A percentile compares a stretch with the other conserved stretches of the same genome.
Conservation (phyloP, 1,139 yeast species). For the Kodamaea sp. region DNA sequence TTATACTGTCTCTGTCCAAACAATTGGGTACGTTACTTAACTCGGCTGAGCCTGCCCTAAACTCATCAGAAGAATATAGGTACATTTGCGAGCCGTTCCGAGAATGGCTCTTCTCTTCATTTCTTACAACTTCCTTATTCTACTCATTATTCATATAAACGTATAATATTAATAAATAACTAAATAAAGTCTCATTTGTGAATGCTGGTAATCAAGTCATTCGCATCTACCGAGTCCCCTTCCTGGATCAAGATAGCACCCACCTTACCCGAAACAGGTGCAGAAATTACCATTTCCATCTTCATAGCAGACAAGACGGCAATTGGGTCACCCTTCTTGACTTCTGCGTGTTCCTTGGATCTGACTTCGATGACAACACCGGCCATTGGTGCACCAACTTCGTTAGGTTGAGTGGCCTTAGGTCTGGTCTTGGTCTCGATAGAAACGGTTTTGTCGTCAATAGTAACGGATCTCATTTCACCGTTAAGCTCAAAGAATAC, state of each 20-base stretch:
- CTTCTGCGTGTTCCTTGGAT: conserved; percentile 81
- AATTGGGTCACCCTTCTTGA: conserved; percentile 94
- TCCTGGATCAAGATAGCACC: conserved; percentile 76
- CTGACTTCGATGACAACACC: conserved; percentile 97
- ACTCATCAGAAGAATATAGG: too few species aligned
- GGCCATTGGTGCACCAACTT: conserved; percentile 99
- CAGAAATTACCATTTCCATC: conserved; percentile 98
- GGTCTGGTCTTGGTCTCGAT: conserved; percentile 84
- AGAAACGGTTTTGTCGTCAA: conserved; percentile 83
- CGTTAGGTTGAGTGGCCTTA: conserved; percentile 91
- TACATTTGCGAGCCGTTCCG: too few species aligned
- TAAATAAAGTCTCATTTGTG: conserved; percentile 18
- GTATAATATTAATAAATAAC: too few species aligned
- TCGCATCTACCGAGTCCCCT: conserved; percentile 94
- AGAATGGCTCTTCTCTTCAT: too few species aligned
- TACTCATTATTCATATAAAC: too few species aligned
- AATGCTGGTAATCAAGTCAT: conserved; percentile 64
- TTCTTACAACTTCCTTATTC: too few species aligned
- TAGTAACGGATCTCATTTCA: conserved; percentile 93
- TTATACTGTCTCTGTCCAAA: too few species aligned
- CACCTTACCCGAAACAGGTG: conserved; percentile 85
- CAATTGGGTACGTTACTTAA: too few species aligned
- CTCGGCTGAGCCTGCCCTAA: too few species aligned
- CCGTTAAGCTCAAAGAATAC: conserved; percentile 98
- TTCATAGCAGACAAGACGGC: conserved; percentile 98